These are phyloP conservation scores for Coemansia sp. DNA, from an alignment of 192 early-diverging fungal species.

Conservation along the genomic window DNA sequence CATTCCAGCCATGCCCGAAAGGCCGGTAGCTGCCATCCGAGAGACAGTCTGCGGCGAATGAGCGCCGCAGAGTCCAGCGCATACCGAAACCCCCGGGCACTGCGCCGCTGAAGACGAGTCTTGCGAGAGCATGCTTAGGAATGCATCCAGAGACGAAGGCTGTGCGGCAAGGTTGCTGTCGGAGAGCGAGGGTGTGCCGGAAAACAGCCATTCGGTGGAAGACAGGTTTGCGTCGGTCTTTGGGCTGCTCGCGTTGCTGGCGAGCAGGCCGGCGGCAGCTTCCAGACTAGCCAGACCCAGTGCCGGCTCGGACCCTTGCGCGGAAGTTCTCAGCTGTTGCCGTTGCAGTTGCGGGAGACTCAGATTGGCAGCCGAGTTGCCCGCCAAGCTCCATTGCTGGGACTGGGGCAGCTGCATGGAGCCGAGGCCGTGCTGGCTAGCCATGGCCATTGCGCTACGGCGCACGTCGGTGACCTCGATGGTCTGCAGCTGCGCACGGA, in stretches of 20 bases:
- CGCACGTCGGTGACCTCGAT: conserved; percentile 35
- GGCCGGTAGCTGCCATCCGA: conserved; percentile 11
- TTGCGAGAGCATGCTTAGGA: conserved; percentile 19
- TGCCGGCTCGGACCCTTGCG: no score
- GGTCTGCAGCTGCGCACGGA: conserved; percentile 46
- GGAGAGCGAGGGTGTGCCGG: no score
- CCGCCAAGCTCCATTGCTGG: no score
- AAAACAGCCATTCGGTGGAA: no score
- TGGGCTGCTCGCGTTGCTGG: no score
- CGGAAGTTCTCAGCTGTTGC: no score
- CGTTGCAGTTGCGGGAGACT: no score
- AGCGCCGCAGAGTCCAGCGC: conserved; percentile 26
- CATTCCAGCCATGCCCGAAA: conserved; percentile 36
- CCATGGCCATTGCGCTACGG: not conserved
- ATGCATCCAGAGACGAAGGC: conserved; percentile 20
- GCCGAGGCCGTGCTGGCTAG: not conserved
- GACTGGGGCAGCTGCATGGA: conserved; percentile 1
- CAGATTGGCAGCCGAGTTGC: no score
- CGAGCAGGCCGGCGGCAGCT: no score
- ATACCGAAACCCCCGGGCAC: conserved; percentile 17
- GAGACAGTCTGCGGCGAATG: conserved; percentile 26
- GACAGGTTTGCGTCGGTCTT: no score
- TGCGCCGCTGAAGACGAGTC: conserved; percentile 1
- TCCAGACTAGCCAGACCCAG: no score
- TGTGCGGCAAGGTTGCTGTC: no score